phyloP scores from a whole-genome alignment of 2,329 filamentous ascomycete genomes.

The Eutypella sp. region DNA sequence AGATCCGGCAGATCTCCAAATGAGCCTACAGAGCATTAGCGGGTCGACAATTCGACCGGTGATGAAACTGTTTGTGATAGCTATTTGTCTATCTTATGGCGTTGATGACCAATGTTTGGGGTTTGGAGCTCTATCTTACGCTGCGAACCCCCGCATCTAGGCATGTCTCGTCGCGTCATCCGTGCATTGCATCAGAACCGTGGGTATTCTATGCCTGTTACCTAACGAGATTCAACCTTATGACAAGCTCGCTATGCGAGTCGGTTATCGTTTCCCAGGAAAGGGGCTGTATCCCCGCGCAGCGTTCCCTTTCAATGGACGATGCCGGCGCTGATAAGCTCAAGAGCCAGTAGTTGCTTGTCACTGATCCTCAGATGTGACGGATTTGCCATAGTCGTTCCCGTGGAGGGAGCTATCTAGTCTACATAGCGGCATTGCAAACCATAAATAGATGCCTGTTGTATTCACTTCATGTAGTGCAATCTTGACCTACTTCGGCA shows the following conservation, averaged over 20 bases:
- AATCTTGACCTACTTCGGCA: background rate
- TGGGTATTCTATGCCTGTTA: slow-evolving; percentile 15
- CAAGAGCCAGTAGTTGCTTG: background rate
- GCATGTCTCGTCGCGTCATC: slow-evolving; percentile 19
- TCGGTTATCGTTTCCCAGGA: slow-evolving; percentile 14
- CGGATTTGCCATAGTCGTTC: slow-evolving; percentile 15
- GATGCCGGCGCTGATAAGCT: slow-evolving; percentile 12
- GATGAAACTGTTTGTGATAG: background rate
- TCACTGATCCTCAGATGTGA: too few relatives aligned
- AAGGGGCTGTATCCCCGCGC: slow-evolving; percentile 11
- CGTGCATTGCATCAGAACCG: slow-evolving; percentile 9
- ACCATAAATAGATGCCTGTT: slow-evolving; percentile 3
- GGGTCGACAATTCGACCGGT: background rate
- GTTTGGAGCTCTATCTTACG: background rate
- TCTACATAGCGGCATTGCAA: slow-evolving; percentile 5
- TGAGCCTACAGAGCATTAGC: background rate
- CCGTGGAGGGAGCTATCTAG: background rate
- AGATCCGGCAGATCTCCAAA: background rate
- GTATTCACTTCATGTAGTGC: background rate
- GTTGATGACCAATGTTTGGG: background rate
- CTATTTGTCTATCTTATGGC: background rate
- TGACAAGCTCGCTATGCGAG: slow-evolving; percentile 21
- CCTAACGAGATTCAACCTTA: slow-evolving; percentile 17
- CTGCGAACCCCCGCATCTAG: slow-evolving; percentile 16
- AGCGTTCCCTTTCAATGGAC: slow-evolving; percentile 17